phyloP scores from a whole-genome alignment of 2,329 filamentous ascomycete species.

The Lasiodiplodia citricola region DNA sequence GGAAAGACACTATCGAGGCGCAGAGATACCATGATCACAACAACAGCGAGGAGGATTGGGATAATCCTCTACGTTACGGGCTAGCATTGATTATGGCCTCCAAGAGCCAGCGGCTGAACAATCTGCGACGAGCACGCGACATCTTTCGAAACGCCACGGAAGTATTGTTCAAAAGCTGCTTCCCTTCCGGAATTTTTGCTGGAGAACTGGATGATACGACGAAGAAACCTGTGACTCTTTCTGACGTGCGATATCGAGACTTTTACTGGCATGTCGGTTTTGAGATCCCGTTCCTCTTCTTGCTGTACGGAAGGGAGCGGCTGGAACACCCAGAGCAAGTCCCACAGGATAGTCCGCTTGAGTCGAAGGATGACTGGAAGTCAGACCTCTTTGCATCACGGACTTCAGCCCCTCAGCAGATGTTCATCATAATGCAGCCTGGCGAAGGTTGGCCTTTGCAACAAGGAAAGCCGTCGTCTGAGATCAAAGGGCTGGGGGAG shows the following conservation, averaged over 20 bases:
- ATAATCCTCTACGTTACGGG: conserved; percentile 18
- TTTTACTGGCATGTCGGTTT: conserved; percentile 25
- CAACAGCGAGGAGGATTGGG: not conserved
- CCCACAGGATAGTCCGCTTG: not conserved
- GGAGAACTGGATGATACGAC: not conserved
- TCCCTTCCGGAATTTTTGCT: not conserved
- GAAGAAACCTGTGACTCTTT: not conserved
- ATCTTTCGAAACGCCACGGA: not conserved
- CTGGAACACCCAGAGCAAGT: not conserved
- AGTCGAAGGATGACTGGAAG: not conserved
- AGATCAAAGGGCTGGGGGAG: too few relatives aligned
- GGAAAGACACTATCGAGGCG: not conserved
- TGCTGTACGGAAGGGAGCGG: not conserved
- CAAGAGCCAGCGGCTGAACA: not conserved
- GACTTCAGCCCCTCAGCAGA: too few relatives aligned
- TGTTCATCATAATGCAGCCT: too few relatives aligned
- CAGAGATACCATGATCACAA: conserved; percentile 13
- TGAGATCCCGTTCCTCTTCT: conserved; percentile 26
- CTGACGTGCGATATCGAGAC: not conserved
- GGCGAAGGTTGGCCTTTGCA: too few relatives aligned
- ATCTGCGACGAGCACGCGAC: not conserved
- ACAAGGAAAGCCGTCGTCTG: too few relatives aligned
- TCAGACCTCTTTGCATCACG: not conserved
- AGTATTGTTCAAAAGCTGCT: not conserved
- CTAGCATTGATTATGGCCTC: conserved; percentile 1